Conservation (phyloP, 139 green algal genomes). For the Micractinium sp. region DNA sequence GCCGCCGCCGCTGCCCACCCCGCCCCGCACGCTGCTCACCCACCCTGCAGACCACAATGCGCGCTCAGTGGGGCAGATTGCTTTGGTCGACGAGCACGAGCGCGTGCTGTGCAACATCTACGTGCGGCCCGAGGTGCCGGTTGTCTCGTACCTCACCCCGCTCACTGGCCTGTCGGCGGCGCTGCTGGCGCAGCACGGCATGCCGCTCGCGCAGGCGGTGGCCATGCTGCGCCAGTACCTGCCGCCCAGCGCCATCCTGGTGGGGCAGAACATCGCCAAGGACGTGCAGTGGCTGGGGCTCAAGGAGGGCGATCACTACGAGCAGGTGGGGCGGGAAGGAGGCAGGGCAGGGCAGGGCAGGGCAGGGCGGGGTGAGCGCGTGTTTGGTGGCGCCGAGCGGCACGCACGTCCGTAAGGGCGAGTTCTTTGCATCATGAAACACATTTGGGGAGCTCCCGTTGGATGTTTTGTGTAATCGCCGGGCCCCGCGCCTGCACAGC, state of each 20-base stretch:
- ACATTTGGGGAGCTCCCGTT: no score
- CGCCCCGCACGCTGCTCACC: neutral
- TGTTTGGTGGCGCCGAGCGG: no score
- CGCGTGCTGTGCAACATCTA: slow-evolving; percentile 82
- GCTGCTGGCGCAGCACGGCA: slow-evolving; percentile 70
- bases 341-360: neutral
- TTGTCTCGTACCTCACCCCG: slow-evolving; percentile 87
- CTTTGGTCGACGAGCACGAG: slow-evolving; percentile 84
- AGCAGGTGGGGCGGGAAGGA: neutral
- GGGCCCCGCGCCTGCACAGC: no score
- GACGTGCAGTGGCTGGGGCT: slow-evolving; percentile 91
- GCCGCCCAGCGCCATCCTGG: slow-evolving; percentile 69
- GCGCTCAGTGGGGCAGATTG: slow-evolving; percentile 82
- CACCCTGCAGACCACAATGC: slow-evolving; percentile 76
- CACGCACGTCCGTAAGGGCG: no score
- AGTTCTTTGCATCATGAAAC: no score
- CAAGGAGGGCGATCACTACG: slow-evolving; percentile 82
- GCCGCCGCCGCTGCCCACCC: neutral
- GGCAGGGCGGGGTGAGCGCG: neutral
- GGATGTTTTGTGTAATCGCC: no score
- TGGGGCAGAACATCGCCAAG: slow-evolving; percentile 89
- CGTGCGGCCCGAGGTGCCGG: slow-evolving; percentile 66
- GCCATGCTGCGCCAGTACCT: slow-evolving; percentile 59
- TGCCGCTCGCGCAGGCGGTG: slow-evolving; percentile 73
- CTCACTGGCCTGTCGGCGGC: slow-evolving; percentile 76